Base-by-base conservation (phyloP, 306 rosid species). In the Quercus gilva region DNA sequence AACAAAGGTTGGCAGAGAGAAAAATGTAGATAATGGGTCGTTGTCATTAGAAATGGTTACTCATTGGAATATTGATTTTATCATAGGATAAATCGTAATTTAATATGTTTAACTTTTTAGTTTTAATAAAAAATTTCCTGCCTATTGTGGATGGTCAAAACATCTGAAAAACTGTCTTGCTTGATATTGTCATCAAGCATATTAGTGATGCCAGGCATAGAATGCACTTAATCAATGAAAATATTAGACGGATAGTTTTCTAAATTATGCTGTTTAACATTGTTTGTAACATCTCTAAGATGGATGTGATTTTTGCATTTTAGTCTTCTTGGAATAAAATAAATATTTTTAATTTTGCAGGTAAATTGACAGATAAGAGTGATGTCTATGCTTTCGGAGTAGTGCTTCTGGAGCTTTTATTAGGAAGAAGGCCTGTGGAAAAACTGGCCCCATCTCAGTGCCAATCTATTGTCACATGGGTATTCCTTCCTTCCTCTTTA, bases 391-490 rank as follows among this genome's bases (percentile, higher is more conserved):
- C 93, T 4, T 95, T 90, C 63, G 99, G 99, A 37, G 89, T 95
- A 25, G 98, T 95, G 67, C 97, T 95, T 52, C 76, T 95, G 71
- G 99, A 95, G 88, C 97, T 95, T 35, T 86, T 93, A 7, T 60
- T 93, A 19, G 98, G 96, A 76, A 91, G 87, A 83, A 91, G 84
- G 85, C 99, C 97, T 0, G 98, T 95, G 45, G 97, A 93, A 76
- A 95, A 93, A 89, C 78, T 89, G 85, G 85, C 92, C 79, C 97
- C 94, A 67, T 74, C 94, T 83, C 94, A 88, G 79, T 93, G 97
- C 84, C 98, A 90, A 87, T 95, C 98, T 19, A 87, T 95, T 58
- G 98, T 95, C 85, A 95, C 99, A 90, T 95, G 98, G 99, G 99
- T 92, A 89, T 65, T 86, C 60, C 73, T 68, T 81, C 23, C 51